phyloP scores from a whole-genome alignment of 495 filamentous ascomycete genomes.

The Umbilicaria muhlenbergii region DNA sequence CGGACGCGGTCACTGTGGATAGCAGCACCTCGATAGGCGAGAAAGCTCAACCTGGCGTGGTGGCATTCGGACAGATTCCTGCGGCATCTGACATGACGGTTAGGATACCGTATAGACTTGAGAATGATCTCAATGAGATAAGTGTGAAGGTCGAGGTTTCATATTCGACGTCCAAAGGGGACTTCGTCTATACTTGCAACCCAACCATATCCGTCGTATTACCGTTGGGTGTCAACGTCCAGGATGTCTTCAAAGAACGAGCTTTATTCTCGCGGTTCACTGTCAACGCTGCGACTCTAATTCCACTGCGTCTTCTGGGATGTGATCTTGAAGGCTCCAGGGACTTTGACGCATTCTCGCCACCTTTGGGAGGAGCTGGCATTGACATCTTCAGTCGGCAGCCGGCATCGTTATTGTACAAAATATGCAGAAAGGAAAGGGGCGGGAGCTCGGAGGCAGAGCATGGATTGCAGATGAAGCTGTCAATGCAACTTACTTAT shows the following conservation, averaged over 20 bases:
- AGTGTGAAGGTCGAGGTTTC: conserved; percentile 59
- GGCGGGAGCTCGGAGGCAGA: conserved; percentile 10
- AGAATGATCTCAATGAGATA: conserved; percentile 57
- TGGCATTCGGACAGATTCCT: conserved; percentile 44
- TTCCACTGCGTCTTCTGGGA: conserved; percentile 58
- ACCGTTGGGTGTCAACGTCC: conserved; percentile 86
- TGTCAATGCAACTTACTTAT: conserved; percentile 64
- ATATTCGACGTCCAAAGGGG: conserved; percentile 60
- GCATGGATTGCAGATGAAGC: conserved; percentile 9
- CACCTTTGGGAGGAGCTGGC: conserved; percentile 34
- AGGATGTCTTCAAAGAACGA: conserved; percentile 81
- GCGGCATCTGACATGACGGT: conserved; percentile 35
- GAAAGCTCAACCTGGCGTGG: conserved; percentile 46
- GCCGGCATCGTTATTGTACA: conserved; percentile 70
- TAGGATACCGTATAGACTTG: conserved; percentile 69
- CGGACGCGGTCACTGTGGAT: conserved; percentile 44
- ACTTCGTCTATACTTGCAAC: conserved; percentile 50
- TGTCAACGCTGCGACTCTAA: conserved; percentile 56
- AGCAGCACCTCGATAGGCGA: conserved; percentile 36
- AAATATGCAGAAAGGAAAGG: conserved; percentile 32
- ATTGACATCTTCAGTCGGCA: conserved; percentile 64
- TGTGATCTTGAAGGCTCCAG: conserved; percentile 56
- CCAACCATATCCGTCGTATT: conserved; percentile 51
- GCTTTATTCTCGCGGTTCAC: conserved; percentile 79
- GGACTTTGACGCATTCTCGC: conserved; percentile 48